Evolutionary conservation across 495 filamentous ascomycete genomes (phyloP), one percentile per base, ranked within the genome.

Genomic region (Rhizodiscina lignyota): DNA sequence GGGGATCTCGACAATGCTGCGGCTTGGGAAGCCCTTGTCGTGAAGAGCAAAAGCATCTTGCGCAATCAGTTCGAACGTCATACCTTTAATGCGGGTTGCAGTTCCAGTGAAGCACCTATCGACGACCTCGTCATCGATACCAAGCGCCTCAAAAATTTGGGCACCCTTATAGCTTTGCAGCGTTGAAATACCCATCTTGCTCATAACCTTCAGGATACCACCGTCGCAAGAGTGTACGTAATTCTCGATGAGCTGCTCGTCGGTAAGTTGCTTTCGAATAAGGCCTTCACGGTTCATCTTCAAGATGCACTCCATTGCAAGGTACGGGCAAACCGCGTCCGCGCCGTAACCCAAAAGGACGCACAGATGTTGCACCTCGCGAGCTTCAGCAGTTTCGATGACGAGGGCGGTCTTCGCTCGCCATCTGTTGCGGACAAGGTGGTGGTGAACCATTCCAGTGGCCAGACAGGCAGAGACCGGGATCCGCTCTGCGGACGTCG

Each of bases 121-220:
- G 34, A 99, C 87, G 35, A 99, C 89, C 8, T 68, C 71, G 53
- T 94, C 87, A 50, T 96, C 89, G 21, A 99, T 76, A 57, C 89
- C 89, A 30, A 99, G 76, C n/a, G 91, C 89, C 54, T 99, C 89
- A 44, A 96, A 99, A 44, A 99, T 99, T 62, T 99, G 89, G 36
- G 89, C 89, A 54, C 89, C 89, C 65, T 99, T 99, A 67, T 99
- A 99, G 47, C 82, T 91, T 54, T 89, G 83, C 30, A 99, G 64
- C 30, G 89, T 99, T 8, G 89, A 99, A 47, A 99, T 99, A 60
- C 89, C 89, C 89, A 99, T 99, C 67, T 99, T 99, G 61, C 83
- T 93, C 89, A 99, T 99, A 52, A 99, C 89, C 64, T 99, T 99
- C 38, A 99, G 67, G 41, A 99, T 94, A 58, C 89, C 89, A 47